phyloP scores from a whole-genome alignment of 257 asterid species.

The Rubia yunnanensis region DNA sequence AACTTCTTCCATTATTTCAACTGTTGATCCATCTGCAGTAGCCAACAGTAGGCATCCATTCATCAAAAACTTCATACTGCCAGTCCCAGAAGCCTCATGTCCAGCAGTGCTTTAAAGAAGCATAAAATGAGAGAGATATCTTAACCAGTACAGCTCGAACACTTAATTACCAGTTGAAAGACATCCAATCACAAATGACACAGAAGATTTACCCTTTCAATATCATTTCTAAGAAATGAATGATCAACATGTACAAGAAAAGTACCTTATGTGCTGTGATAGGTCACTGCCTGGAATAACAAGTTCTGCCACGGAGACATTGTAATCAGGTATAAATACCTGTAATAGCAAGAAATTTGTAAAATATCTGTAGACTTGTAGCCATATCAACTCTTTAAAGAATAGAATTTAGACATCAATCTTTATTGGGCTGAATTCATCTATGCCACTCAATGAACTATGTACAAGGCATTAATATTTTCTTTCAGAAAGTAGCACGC shows the following conservation, averaged over 20 bases:
- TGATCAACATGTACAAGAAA: background rate
- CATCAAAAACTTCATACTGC: conserved; percentile 50
- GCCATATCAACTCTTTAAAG: background rate
- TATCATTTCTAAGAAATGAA: background rate
- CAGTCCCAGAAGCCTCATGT: conserved; percentile 54
- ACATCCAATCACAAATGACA: background rate
- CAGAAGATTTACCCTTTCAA: background rate
- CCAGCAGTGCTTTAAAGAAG: conserved; percentile 39
- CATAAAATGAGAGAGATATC: background rate
- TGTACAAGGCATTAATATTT: background rate
- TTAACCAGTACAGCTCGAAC: background rate
- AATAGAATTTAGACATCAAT: background rate
- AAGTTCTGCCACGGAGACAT: conserved; percentile 44
- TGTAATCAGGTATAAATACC: conserved; percentile 48
- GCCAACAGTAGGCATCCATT: conserved; percentile 47
- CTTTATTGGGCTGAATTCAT: background rate
- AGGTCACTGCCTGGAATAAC: conserved; percentile 49
- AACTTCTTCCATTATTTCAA: conserved; percentile 41
- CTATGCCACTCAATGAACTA: background rate
- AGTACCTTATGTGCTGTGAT: conserved; percentile 45
- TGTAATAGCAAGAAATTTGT: conserved; percentile 17
- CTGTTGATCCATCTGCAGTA: conserved; percentile 43
- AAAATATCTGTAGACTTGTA: background rate
- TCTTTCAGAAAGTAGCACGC: background rate
- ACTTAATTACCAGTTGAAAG: background rate